phyloP scores from a whole-genome alignment of 768 basidiomycete species.

The Amylocystis lapponica region DNA sequence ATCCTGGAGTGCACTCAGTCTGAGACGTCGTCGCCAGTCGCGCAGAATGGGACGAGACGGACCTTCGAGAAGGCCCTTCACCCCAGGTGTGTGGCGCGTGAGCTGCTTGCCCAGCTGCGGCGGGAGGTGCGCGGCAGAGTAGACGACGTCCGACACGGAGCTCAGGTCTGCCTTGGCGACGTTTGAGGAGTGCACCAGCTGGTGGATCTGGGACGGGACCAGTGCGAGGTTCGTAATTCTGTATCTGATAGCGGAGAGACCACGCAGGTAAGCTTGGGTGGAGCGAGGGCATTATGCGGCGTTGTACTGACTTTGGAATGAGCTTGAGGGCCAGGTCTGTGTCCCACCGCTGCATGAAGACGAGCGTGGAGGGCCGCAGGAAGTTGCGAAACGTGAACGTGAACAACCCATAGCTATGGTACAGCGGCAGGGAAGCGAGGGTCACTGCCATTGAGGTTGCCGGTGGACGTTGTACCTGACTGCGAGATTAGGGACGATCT shows the following conservation, averaged over 20 bases:
- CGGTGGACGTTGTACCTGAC: too few relatives aligned
- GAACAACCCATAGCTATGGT: constrained; percentile 64
- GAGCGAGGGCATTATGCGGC: too few relatives aligned
- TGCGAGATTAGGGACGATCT: too few relatives aligned
- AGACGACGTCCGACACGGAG: constrained; percentile 36
- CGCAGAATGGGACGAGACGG: too few relatives aligned
- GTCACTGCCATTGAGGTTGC: too few relatives aligned
- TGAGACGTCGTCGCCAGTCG: too few relatives aligned
- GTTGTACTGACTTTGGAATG: constrained; percentile 51
- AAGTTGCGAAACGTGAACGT: constrained; percentile 43
- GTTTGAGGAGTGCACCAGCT: constrained; percentile 50
- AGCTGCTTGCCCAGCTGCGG: constrained; percentile 43
- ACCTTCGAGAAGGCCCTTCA: constrained; percentile 39
- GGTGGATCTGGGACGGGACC: constrained; percentile 62
- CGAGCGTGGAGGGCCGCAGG: constrained; percentile 37
- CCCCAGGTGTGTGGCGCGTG: background rate
- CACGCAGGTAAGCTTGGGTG: too few relatives aligned
- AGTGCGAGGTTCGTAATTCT: constrained; percentile 43
- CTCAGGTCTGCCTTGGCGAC: constrained; percentile 47
- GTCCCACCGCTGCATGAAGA: constrained; percentile 62
- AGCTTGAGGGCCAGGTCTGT: constrained; percentile 41
- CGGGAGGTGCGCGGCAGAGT: constrained; percentile 68
- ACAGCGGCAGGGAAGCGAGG: constrained; percentile 60
- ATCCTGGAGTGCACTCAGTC: too few relatives aligned
- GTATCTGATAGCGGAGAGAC: too few relatives aligned